Base-by-base conservation (phyloP, 768 basidiomycete genomes). In the Hirschioporus abietinus region DNA sequence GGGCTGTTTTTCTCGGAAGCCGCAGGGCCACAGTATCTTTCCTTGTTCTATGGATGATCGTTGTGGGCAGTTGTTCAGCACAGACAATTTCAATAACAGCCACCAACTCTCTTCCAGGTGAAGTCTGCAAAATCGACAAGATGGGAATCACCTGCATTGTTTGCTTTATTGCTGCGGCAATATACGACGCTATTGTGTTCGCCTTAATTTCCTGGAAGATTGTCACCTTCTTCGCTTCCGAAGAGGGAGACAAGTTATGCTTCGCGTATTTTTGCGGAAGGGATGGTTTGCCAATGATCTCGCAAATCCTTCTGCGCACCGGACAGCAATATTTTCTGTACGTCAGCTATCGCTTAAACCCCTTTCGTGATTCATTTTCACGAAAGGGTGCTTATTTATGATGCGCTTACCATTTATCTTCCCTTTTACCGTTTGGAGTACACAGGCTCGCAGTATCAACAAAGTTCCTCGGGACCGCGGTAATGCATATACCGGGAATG, bases 101-200 rank as follows among this genome's bases (percentile, higher is more conserved):
- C 1, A 65, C 25, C 7, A 69, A 74, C 42, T 70, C 79, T 34
- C 75, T 75, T 7, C 70, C 73, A 1, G 79, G 79, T 1, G 63
- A 69, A 17, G 73, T 77, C 58, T 80, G 80, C 65, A 68, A 73
- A 1, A 70, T 70, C 35, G 71, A 72, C 7, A 64, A 64, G 9
- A 62, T 78, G 17, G 66, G 73, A 58, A 63, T 59, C 1, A 77
- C 72, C 67, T 71, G 72, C 7, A 69, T 71, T 17, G 73, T 71
- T 1, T 70, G 71, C 0, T 64, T 71, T 0, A 71, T 79, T 35
- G 69, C 71, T 0, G 70, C 74, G 0, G 64, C 75, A 0, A 60
- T 73, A 63, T 73, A 74, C 62, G 77, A 78, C 64, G 75, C 76
- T 1, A 72, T 75, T 23, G 74, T 80, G 20, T 79, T 78, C 69